A percentile compares a stretch with the other conserved stretches of the same genome.
These are phyloP conservation scores for Purpureocillium lavendulum DNA, from an alignment of 2,329 filamentous ascomycete species.

Conservation along the genomic window DNA sequence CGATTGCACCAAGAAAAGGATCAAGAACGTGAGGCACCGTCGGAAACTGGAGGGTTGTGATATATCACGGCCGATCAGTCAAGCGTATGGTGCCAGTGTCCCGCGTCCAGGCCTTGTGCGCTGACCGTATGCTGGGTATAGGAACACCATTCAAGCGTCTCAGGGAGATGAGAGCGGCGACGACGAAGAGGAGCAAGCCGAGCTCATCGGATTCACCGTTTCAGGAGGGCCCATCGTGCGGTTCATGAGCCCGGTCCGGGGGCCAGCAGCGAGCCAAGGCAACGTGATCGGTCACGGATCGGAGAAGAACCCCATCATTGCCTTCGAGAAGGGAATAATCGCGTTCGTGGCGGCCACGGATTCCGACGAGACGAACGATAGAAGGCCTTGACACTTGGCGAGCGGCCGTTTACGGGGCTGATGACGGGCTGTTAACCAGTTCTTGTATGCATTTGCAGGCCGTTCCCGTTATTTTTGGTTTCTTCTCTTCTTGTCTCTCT, in stretches of 20 bases:
- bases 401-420: no score
- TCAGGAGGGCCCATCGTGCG: slow-evolving; percentile 38
- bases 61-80: slow-evolving; percentile 29
- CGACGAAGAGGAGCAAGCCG: slow-evolving; percentile 20
- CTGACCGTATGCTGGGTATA: no score
- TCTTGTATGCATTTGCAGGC: no score
- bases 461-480: no score
- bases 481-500: no score
- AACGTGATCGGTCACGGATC: slow-evolving; percentile 27
- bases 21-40: slow-evolving; percentile 22
- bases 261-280: slow-evolving; percentile 15
- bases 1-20: slow-evolving; percentile 25
- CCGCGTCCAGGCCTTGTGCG: no score
- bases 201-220: slow-evolving; percentile 36
- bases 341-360: slow-evolving; percentile 24
- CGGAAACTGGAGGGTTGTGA: slow-evolving; percentile 10
- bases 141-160: slow-evolving; percentile 27
- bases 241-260: slow-evolving; percentile 26
- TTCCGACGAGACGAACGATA: background rate
- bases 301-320: slow-evolving; percentile 26
- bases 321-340: slow-evolving; percentile 26
- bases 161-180: slow-evolving; percentile 23
- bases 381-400: no score
- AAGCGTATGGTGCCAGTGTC: no score
- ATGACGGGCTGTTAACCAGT: no score